phyloP scores from a whole-genome alignment of 2,329 filamentous ascomycete species.

The Penicillium crustosum region DNA sequence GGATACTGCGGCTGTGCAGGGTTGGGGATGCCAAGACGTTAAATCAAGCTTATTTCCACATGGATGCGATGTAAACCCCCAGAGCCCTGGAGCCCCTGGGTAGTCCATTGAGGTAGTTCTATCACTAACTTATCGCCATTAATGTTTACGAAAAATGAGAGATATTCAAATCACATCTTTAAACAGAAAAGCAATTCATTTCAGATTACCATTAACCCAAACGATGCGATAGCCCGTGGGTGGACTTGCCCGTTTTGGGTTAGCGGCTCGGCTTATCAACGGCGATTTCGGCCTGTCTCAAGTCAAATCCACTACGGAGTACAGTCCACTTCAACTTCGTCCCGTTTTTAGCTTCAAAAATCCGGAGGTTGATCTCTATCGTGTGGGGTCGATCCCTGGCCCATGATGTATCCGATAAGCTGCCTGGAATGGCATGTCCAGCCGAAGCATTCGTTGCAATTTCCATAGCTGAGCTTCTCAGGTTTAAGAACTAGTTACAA shows the following conservation, averaged over 20 bases:
- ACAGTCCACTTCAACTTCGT: background rate
- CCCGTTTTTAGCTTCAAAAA: background rate
- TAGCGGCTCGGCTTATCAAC: constrained; percentile 7
- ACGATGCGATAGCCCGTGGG: background rate
- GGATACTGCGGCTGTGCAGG: background rate
- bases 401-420: background rate
- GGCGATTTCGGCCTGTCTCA: background rate
- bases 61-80: constrained; percentile 10
- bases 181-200: background rate
- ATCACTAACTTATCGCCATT: background rate
- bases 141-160: background rate
- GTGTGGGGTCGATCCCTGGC: background rate
- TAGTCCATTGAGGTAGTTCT: background rate
- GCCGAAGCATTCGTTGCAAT: background rate
- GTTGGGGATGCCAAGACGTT: constrained; percentile 4
- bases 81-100: background rate
- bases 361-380: background rate
- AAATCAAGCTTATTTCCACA: constrained; percentile 19
- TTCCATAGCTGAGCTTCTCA: background rate
- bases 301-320: background rate
- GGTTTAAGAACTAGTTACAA: constrained; percentile 1
- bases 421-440: constrained; percentile 8
- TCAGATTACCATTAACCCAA: background rate
- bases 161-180: background rate
- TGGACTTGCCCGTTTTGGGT: constrained; percentile 24